Evolutionary conservation across 306 rosid species (phyloP).

Genomic region (Delonix regia): DNA sequence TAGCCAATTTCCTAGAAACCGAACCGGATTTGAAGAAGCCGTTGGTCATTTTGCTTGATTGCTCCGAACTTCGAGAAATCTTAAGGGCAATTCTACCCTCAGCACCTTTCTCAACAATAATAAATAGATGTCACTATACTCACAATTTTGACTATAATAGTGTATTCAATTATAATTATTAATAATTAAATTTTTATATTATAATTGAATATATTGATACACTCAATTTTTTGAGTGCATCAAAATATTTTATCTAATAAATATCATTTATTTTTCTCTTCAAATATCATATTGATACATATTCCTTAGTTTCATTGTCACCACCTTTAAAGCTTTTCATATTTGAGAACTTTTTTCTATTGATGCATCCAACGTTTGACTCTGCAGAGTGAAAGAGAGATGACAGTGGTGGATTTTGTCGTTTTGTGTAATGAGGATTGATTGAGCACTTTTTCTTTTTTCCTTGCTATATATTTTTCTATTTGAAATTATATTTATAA

Average conservation of each 20-base stretch:
- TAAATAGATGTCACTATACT: no score
- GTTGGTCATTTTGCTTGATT: slow-evolving; percentile 28
- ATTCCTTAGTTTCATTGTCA: neutral
- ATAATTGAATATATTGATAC: no score
- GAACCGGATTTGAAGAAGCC: slow-evolving; percentile 57
- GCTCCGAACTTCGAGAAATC: slow-evolving; percentile 30
- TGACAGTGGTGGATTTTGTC: neutral
- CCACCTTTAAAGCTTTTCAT: no score
- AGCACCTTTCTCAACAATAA: slow-evolving; percentile 35
- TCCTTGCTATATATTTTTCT: neutral
- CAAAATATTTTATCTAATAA: no score
- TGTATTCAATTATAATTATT: no score
- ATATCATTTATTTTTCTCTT: no score
- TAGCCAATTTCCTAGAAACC: neutral
- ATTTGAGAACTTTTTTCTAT: no score
- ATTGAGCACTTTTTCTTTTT: neutral
- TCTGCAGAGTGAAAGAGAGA: neutral
- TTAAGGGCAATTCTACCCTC: slow-evolving; percentile 47
- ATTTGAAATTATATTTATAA: neutral
- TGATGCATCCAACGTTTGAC: neutral
- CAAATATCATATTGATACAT: no score
- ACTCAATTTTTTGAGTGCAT: no score
- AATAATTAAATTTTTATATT: no score
- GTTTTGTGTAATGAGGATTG: neutral
- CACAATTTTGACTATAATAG: no score